Base-by-base conservation (phyloP, 495 filamentous ascomycete genomes). In the Penicillium samsonianum region DNA sequence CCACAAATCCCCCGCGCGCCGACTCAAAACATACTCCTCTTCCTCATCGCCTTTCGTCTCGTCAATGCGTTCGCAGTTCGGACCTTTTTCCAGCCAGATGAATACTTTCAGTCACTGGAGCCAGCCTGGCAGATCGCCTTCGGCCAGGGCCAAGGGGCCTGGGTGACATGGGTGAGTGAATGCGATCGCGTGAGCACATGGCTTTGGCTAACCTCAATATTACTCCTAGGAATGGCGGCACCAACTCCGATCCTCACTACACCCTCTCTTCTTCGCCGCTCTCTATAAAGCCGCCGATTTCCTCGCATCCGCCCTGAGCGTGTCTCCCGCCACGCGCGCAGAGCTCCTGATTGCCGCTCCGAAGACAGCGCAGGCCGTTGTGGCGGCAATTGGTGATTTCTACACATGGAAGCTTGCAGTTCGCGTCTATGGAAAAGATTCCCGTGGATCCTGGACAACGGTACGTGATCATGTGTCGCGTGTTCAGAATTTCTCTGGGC, bases 31-130 rank as follows among this genome's bases (percentile, higher is more conserved):
- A 72, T 87, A 53, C 77, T 90, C 49, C 73, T 83, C 40, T 77
- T 84, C 40, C 83, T 97, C 20, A 63, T 96, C 54, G 82, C 82
- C 12, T 80, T 97, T 47, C 91, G 94, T 52, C 81, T 96, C 49
- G 65, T 90, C 68, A 97, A 98, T 73, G 86, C 92, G n/a, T 77
- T 96, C 54, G 83, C 77, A 48, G 77, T 95, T 38, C 80, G 84
- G 48, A 98, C 94, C n/a, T 99, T 96, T 70, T 99, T 99, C 77
- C 94, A 99, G 71, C 94, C 94, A n/a, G 94, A 99, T 76, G 94
- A 99, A 70, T 98, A 90, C 78, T 99, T 92, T 62, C 94, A 99
- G 67, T 90, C 92, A 6, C 80, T 99, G 11, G 94, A 99, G 68
- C 95, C 94, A 37, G 94, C 94, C 59, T 98, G 93, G 92, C 80